phyloP scores from a whole-genome alignment of 768 basidiomycete species.

The Psilocybe cubensis region DNA sequence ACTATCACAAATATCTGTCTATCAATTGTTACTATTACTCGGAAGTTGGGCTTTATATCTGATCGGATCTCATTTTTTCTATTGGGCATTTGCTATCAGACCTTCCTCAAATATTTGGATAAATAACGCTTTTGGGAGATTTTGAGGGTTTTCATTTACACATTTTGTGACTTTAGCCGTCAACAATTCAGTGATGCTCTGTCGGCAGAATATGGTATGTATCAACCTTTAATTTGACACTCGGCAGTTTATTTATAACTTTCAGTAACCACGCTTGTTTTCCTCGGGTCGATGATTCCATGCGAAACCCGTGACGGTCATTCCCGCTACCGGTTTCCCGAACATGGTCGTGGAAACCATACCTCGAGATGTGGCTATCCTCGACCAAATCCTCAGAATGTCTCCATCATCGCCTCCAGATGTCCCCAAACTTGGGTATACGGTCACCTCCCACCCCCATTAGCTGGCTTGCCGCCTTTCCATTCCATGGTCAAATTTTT shows the following conservation, averaged over 20 bases:
- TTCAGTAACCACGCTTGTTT: not conserved
- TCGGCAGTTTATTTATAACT: slow-evolving; percentile 3
- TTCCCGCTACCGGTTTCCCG: slow-evolving; percentile 10
- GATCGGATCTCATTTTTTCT: not conserved
- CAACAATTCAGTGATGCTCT: not conserved
- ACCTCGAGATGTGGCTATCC: slow-evolving; percentile 2
- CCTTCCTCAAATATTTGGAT: not conserved
- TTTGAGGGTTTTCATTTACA: not conserved
- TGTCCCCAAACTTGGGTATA: not conserved
- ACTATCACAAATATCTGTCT: not conserved
- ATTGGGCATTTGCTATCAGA: not conserved
- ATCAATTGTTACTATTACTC: not conserved
- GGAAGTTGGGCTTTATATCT: not conserved
- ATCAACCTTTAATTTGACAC: slow-evolving; percentile 1
- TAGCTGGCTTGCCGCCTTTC: not conserved
- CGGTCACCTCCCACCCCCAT: slow-evolving; percentile 3
- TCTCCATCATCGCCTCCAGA: not conserved
- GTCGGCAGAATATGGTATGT: not conserved
- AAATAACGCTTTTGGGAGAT: not conserved
- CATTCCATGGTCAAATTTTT: slow-evolving; percentile 3
- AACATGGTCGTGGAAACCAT: slow-evolving; percentile 3
- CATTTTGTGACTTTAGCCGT: not conserved
- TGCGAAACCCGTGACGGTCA: slow-evolving; percentile 13
- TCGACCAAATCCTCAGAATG: not conserved
- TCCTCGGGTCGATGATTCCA: slow-evolving; percentile 4